phyloP scores from a whole-genome alignment of 2,329 filamentous ascomycete genomes.

The Zymoseptoria ardabiliae region DNA sequence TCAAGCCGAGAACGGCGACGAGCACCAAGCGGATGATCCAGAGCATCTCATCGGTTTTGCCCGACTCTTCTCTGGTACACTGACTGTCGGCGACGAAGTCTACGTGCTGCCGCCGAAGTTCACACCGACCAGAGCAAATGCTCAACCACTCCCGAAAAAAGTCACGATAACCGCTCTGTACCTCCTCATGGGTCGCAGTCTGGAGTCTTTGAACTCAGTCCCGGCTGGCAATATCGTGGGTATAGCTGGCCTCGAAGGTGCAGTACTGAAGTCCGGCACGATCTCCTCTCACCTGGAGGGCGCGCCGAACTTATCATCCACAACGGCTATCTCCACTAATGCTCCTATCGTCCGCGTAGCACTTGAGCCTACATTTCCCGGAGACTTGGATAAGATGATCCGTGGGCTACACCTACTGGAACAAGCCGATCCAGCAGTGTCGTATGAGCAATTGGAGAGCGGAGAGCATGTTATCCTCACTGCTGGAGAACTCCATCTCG shows the following conservation, averaged over 20 bases:
- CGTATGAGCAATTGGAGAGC: constrained; percentile 87
- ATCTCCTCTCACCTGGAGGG: constrained; percentile 82
- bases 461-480: constrained; percentile 94
- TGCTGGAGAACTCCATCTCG: constrained; percentile 87
- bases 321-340: constrained; percentile 64
- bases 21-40: constrained; percentile 55
- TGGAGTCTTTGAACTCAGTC: constrained; percentile 75
- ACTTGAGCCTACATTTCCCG: constrained; percentile 84
- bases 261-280: constrained; percentile 92
- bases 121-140: constrained; percentile 68
- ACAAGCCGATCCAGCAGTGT: constrained; percentile 89
- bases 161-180: constrained; percentile 83
- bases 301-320: constrained; percentile 81
- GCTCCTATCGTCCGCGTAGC: constrained; percentile 87
- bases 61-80: constrained; percentile 80
- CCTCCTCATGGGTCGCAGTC: constrained; percentile 85
- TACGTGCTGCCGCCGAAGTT: constrained; percentile 93
- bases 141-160: constrained; percentile 66
- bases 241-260: constrained; percentile 83
- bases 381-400: constrained; percentile 92
- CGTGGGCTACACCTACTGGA: constrained; percentile 77
- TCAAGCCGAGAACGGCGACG: constrained; percentile 45
- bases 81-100: constrained; percentile 81
- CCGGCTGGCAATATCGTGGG: constrained; percentile 94
- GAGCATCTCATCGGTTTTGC: constrained; percentile 95